Base-by-base conservation (phyloP, 345 rosid species). In the Kandelia obovata region DNA sequence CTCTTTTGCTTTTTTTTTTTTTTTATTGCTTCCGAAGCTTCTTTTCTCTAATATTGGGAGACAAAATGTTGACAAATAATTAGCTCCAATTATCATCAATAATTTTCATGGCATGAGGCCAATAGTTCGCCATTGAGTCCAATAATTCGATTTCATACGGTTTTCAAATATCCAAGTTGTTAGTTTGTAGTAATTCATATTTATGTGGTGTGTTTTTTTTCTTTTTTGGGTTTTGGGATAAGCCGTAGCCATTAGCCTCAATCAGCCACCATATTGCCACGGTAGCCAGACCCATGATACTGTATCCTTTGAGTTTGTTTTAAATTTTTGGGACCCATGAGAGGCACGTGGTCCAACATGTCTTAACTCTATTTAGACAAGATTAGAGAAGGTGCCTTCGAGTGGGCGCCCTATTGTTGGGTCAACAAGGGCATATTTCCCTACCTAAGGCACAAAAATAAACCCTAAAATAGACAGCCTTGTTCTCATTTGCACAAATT, bases 401-500 rank as follows among this genome's bases (percentile, higher is more conserved):
- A 7, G 84, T 79, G 87, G 88, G 87, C 39, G 53, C 75, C 64
- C 71, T 30, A 57, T 53, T 87, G 90, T 83, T 85, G 84, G 88
- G 86, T 85, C 76, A 80, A 78, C 74, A 15, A 69, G 72, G 78
- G 79, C 91, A 88, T 68, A 77, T 59, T 82, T 77, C 88, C 92
- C 98, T 78, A 83, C 89, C 80, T 26, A 65, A 65, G 64, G 34
- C 87, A 78, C 79, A 71, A 68, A 74, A 77, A 67, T 58, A 80
- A 80, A 79, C 83, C 80, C 86, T 80, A 60, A 78, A 82, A 59
- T 78, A 78, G 85, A 88, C 88, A 85, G 58, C 80, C 81, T 88
- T 90, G 91, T 87, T 90, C 86, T 87, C 96, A 87, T 92, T 90
- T 87, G 92, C 82, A 43, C 83, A 37, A 56, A 80, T 34, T 6